Evolutionary conservation across 257 asterid genomes (phyloP).

Genomic region (Nicotiana knightiana): DNA sequence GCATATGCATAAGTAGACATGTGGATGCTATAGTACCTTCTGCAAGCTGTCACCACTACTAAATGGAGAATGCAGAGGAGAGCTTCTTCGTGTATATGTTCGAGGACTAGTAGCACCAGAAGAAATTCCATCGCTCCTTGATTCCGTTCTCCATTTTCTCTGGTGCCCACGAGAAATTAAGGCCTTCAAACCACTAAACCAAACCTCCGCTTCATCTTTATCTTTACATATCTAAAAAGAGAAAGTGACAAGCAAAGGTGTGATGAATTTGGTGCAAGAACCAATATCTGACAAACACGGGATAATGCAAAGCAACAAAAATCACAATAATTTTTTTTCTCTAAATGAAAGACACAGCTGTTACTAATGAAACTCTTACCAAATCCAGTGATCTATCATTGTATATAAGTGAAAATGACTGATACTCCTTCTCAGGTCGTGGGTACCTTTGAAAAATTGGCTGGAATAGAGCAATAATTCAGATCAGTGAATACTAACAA

Average conservation of each 20-base stretch:
- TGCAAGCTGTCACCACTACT: conserved; percentile 65
- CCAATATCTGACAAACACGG: conserved; percentile 6
- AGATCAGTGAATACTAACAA: conserved; percentile 1
- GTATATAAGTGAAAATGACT: conserved; percentile 87
- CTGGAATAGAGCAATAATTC: conserved; percentile 33
- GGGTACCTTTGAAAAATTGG: conserved; percentile 90
- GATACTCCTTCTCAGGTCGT: conserved; percentile 95
- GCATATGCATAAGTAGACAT: conserved; percentile 1
- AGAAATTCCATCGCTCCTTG: conserved; percentile 84
- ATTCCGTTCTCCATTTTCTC: conserved; percentile 79
- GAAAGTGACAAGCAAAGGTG: conserved; percentile 13
- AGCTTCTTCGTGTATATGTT: conserved; percentile 75
- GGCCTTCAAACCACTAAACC: conserved; percentile 97
- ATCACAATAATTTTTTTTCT: neutral
- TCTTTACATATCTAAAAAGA: conserved; percentile 79
- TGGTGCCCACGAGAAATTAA: conserved; percentile 75
- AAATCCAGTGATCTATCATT: conserved; percentile 87
- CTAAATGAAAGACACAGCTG: conserved; percentile 1
- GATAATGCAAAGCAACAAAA: neutral
- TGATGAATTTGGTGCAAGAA: conserved; percentile 5
- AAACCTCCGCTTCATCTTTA: conserved; percentile 97
- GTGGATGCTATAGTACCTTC: conserved; percentile 42
- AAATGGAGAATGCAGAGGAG: conserved; percentile 87
- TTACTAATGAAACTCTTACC: conserved; percentile 42
- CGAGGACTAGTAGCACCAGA: conserved; percentile 92